Percentiles rank a stretch among this genome's conserved stretches.
phyloP scores from a whole-genome alignment of 2,329 filamentous ascomycete genomes.

The Dryadomyces quercivorus region DNA sequence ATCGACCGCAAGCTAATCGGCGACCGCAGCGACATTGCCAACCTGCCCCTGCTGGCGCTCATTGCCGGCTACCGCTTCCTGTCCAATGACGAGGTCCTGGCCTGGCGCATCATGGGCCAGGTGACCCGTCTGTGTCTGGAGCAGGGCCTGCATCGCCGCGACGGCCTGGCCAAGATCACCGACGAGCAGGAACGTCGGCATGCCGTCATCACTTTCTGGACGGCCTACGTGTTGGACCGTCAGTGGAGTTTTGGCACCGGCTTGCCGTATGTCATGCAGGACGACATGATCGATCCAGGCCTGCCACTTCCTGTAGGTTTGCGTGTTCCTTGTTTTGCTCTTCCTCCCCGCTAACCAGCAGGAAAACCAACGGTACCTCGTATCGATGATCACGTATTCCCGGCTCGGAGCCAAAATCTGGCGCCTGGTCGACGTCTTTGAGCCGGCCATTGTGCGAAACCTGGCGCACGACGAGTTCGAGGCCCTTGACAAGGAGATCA shows the following conservation, averaged over 20 bases:
- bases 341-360: conserved; percentile 36
- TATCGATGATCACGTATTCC: conserved; percentile 76
- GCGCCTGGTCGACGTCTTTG: conserved; percentile 62
- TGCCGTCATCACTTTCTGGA: conserved; percentile 33
- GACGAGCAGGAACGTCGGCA: conserved; percentile 18
- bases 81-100: conserved; percentile 70
- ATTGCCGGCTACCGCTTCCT: conserved; percentile 65
- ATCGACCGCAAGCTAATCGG: conserved; percentile 54
- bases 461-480: conserved; percentile 65
- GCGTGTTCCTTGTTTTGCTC: conserved; percentile 45
- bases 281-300: conserved; percentile 35
- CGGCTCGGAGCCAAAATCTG: conserved; percentile 77
- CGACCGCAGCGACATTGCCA: conserved; percentile 33
- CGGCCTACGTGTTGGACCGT: conserved; percentile 36
- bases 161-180: conserved; percentile 27
- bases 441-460: conserved; percentile 46
- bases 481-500: conserved; percentile 68
- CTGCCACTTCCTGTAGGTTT: conserved; percentile 63
- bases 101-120: conserved; percentile 79
- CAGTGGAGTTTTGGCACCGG: conserved; percentile 40
- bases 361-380: conserved; percentile 56
- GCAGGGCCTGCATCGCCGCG: conserved; percentile 39
- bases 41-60: conserved; percentile 38
- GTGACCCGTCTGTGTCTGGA: conserved; percentile 45
- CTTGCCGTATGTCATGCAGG: conserved; percentile 33